Evolutionary conservation across 2,329 filamentous ascomycete species (phyloP).

Genomic region (Aspergillus sp.): DNA sequence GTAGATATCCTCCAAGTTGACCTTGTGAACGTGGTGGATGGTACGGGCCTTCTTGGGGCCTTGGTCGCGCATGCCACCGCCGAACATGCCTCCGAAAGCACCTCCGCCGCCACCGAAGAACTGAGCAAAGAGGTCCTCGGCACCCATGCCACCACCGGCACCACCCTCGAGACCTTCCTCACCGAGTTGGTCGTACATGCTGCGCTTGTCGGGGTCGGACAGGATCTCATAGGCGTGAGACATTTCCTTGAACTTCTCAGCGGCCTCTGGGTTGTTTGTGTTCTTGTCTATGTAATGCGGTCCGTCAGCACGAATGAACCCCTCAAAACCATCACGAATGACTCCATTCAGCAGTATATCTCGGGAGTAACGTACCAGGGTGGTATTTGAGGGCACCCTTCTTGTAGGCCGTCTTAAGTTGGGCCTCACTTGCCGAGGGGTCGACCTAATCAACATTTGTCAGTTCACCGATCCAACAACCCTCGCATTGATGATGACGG

Average conservation of each 20-base stretch:
- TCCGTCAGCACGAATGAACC: neutral
- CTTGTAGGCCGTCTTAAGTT: constrained; percentile 92
- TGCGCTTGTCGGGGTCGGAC: constrained; percentile 85
- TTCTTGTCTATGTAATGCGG: constrained; percentile 74
- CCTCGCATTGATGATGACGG: no score
- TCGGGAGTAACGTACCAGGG: constrained; percentile 64
- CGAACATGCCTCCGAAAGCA: constrained; percentile 72
- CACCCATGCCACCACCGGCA: constrained; percentile 80
- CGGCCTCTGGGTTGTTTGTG: constrained; percentile 82
- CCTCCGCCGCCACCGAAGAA: constrained; percentile 82
- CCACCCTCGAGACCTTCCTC: constrained; percentile 89
- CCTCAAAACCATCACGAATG: neutral
- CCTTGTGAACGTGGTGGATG: constrained; percentile 98
- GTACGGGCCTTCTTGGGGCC: constrained; percentile 90
- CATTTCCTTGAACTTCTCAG: constrained; percentile 97
- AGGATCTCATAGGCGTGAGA: constrained; percentile 95
- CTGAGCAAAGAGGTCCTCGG: constrained; percentile 92
- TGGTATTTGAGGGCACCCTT: constrained; percentile 87
- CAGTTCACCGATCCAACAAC: neutral
- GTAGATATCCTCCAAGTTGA: constrained; percentile 96
- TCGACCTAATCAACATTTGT: constrained; percentile 56
- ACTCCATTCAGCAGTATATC: constrained; percentile 1
- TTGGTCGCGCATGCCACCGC: constrained; percentile 70
- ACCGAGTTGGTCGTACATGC: constrained; percentile 94
- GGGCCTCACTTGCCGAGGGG: constrained; percentile 73